phyloP scores from a whole-genome alignment of 495 filamentous ascomycete species.

The Gamarada debralockiae region DNA sequence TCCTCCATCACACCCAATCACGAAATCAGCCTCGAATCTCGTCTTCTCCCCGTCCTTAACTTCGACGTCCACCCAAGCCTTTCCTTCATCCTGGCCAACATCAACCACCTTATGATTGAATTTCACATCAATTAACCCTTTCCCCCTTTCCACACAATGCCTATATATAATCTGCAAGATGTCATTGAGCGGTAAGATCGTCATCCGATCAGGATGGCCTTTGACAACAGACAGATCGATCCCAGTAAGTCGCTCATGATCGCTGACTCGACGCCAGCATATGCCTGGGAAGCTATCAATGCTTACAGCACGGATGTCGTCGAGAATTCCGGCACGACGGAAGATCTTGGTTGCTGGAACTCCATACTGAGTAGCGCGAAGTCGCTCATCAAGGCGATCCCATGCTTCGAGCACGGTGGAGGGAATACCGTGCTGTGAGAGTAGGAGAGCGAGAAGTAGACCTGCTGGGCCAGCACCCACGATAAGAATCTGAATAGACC shows the following conservation, averaged over 20 bases:
- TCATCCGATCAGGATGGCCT: slow-evolving; percentile 40
- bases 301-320: slow-evolving; percentile 44
- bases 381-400: slow-evolving; percentile 45
- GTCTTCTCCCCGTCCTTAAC: slow-evolving; percentile 40
- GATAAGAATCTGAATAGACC: slow-evolving; percentile 49
- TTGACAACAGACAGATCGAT: slow-evolving; percentile 23
- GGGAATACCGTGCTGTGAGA: slow-evolving; percentile 48
- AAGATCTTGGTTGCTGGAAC: slow-evolving; percentile 49
- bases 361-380: slow-evolving; percentile 52
- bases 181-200: slow-evolving; percentile 41
- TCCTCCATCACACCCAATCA: slow-evolving; percentile 58
- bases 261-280: slow-evolving; percentile 47
- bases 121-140: slow-evolving; percentile 33
- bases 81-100: slow-evolving; percentile 45
- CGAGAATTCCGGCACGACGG: slow-evolving; percentile 49
- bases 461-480: slow-evolving; percentile 56
- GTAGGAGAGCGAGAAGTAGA: slow-evolving; percentile 50
- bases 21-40: slow-evolving; percentile 38
- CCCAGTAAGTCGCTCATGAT: slow-evolving; percentile 32
- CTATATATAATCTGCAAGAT: slow-evolving; percentile 41
- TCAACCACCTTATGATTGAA: slow-evolving; percentile 47
- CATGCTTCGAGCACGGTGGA: slow-evolving; percentile 50
- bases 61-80: slow-evolving; percentile 40
- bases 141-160: slow-evolving; percentile 39
- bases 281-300: slow-evolving; percentile 43